Percentiles rank a stretch among this genome's conserved stretches.
phyloP scores from a whole-genome alignment of 1,284 basidiomycete genomes.

The Kalmanozyma brasiliensis region DNA sequence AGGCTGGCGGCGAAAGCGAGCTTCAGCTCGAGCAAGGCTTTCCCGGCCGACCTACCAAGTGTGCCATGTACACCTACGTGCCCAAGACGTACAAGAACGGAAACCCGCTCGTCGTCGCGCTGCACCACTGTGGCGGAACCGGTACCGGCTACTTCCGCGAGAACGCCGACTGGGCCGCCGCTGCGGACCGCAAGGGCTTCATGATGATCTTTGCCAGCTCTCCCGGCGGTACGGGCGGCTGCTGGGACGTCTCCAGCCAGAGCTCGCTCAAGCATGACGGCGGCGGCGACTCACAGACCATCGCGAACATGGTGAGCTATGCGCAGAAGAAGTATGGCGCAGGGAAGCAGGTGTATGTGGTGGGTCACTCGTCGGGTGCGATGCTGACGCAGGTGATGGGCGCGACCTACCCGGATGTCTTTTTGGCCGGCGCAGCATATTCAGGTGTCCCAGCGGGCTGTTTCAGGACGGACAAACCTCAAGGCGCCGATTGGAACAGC shows the following conservation, averaged over 20 bases:
- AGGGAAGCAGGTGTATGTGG: conserved; percentile 6
- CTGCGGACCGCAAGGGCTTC: conserved; percentile 30
- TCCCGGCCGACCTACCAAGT: conserved; percentile 13
- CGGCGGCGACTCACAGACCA: conserved; percentile 16
- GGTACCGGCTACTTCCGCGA: conserved; percentile 17
- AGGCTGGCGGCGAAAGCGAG: background rate
- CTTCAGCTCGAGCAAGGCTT: conserved; percentile 24
- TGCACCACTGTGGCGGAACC: conserved; percentile 31
- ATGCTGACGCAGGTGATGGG: conserved; percentile 19
- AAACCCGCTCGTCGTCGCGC: conserved; percentile 20
- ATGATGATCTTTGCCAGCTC: conserved; percentile 23
- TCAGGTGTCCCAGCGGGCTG: conserved; percentile 31
- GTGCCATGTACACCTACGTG: conserved; percentile 27
- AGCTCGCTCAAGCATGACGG: conserved; percentile 24
- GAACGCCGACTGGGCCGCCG: conserved; percentile 17
- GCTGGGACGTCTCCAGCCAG: conserved; percentile 24
- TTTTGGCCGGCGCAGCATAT: conserved; percentile 15
- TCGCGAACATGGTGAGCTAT: conserved; percentile 27
- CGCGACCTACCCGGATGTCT: conserved; percentile 14
- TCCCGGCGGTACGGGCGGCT: conserved; percentile 8
- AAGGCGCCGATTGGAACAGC: conserved; percentile 18
- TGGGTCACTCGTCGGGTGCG: conserved; percentile 19
- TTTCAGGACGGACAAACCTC: conserved; percentile 1
- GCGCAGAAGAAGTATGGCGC: conserved; percentile 22
- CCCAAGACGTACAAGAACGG: conserved; percentile 35